Evolutionary conservation across 768 basidiomycete species (phyloP).

Genomic region (Mrakia gelida): DNA sequence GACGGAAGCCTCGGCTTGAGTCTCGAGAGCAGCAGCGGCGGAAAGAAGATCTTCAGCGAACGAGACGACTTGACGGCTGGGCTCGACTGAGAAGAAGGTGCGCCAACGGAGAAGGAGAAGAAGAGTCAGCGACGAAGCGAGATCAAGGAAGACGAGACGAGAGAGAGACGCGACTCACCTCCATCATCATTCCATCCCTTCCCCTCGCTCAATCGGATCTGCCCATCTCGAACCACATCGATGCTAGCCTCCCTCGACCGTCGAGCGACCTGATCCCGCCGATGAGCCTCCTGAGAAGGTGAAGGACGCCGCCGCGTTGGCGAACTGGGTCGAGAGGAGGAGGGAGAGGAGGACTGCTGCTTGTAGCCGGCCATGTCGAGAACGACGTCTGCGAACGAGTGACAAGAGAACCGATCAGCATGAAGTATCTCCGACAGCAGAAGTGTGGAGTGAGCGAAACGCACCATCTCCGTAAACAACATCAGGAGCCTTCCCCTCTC

Average conservation of each 20-base stretch:
- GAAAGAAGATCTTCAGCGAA: conserved; percentile 20
- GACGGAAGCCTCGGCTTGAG: neutral
- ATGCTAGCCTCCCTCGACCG: conserved; percentile 18
- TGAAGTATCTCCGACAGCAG: conserved; percentile 33
- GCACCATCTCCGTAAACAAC: conserved; percentile 62
- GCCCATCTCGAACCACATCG: conserved; percentile 1
- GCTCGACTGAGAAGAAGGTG: conserved; percentile 26
- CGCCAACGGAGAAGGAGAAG: neutral
- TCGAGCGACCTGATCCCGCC: neutral
- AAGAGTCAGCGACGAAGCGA: neutral
- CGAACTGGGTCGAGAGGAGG: neutral
- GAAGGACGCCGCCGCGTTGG: neutral
- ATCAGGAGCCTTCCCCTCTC: conserved; percentile 53
- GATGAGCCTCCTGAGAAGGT: conserved; percentile 14
- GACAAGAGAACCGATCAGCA: conserved; percentile 24
- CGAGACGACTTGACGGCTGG: neutral
- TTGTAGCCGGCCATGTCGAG: conserved; percentile 77
- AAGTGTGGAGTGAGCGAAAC: conserved; percentile 24
- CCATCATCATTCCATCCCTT: conserved; percentile 6
- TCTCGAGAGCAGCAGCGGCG: conserved; percentile 14
- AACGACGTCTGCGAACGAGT: conserved; percentile 57
- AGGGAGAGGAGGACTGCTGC: conserved; percentile 4
- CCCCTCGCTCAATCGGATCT: neutral
- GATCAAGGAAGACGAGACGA: neutral
- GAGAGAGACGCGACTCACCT: conserved; percentile 20